Base-by-base conservation (phyloP, 306 rosid species). In the Castanospermum australe region DNA sequence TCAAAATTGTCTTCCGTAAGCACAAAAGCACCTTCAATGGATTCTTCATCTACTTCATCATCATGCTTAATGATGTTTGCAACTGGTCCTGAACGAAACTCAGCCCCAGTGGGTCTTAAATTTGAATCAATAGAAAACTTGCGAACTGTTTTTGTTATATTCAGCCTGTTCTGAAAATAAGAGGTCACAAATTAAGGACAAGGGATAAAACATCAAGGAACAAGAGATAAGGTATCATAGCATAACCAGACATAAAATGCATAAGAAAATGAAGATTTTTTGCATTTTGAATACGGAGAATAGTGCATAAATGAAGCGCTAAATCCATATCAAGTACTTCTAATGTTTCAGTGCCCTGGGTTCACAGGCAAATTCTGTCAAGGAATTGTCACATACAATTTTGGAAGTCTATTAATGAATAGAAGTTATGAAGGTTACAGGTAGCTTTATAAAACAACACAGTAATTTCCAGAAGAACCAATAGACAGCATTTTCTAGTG, bases 141-240 rank as follows among this genome's bases (percentile, higher is more conserved):
- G 57, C 92, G 94, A 81, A 95, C 70, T 82, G 99, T 93, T 88
- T 95, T 95, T 18, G 99, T 91, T 81, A 95, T 84, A 84, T 95
- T 95, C 89, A 95, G 79, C 91, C 99, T 91, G 88, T 88, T 95
- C 99, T 95, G 98, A 63, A 89, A 81, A 84, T 75, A 83, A 85
- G 76, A 86, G 39, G 77, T 55, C 71, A 75, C 36, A 83, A 82
- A 77, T 75, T 89, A 83, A 86, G 86, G 80, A 67, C 59, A 78
- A 24, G 71, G 24, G 39, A 60, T 75, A 67, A 59, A 50, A 60
- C 48, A 64, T 57, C 67, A 62, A 78, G 65, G 24, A 80, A 66
- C 18, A 61, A 51, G 41, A 15, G 56, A 75, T 35, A 54, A 39
- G 55, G 33, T 14, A 72, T 45, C 60, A 42, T 54, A 62, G 65